Percentiles rank a stretch among this genome's conserved stretches.
Evolutionary conservation across 2,329 filamentous ascomycete species (phyloP).

Genomic region (Cladosporium oxysporum): DNA sequence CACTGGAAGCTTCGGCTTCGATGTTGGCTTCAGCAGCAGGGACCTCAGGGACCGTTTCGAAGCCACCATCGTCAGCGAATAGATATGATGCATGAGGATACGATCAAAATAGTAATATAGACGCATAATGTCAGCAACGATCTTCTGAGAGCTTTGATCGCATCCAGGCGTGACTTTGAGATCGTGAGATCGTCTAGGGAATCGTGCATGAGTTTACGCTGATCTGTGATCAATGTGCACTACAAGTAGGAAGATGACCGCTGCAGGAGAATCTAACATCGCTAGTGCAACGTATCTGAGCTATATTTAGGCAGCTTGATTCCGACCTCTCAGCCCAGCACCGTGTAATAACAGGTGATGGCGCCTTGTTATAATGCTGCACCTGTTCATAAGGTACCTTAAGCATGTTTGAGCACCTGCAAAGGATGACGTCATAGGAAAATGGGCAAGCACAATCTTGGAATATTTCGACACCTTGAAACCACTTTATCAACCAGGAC

Average conservation of each 20-base stretch:
- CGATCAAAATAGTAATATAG: background rate
- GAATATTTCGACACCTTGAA: background rate
- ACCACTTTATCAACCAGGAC: background rate
- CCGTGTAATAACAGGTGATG: too few species aligned
- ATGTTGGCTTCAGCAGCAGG: slow-evolving; percentile 17
- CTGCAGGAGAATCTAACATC: too few species aligned
- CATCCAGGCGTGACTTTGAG: background rate
- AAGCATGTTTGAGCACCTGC: too few species aligned
- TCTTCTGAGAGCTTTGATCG: background rate
- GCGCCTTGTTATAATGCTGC: too few species aligned
- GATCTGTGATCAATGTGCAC: background rate
- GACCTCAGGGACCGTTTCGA: slow-evolving; percentile 17
- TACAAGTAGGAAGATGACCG: background rate
- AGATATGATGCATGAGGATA: background rate
- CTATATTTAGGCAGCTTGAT: too few species aligned
- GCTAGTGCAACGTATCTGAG: too few species aligned
- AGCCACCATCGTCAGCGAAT: slow-evolving; percentile 12
- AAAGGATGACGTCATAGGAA: too few species aligned
- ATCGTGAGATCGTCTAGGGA: background rate
- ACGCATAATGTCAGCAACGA: slow-evolving; percentile 7
- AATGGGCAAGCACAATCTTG: too few species aligned
- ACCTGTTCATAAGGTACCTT: too few species aligned
- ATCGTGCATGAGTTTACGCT: background rate
- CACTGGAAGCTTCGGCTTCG: slow-evolving; percentile 13
- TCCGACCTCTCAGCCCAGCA: too few species aligned